Evolutionary conservation across 495 filamentous ascomycete genomes (phyloP).

Genomic region (Polyplosphaeria fusca): DNA sequence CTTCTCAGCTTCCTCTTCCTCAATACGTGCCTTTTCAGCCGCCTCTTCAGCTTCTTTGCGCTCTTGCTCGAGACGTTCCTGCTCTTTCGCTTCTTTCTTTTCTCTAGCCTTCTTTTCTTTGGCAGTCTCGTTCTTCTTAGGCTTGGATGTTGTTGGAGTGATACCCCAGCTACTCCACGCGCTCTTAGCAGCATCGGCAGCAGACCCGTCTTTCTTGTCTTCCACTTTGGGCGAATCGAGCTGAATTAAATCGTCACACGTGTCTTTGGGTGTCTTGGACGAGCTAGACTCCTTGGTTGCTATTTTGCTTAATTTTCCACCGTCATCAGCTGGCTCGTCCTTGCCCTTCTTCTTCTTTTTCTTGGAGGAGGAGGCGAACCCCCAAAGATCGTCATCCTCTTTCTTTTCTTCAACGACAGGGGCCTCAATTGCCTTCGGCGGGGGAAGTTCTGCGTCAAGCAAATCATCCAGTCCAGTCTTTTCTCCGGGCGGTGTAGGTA

Average conservation of each 20-base stretch:
- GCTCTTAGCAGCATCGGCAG: conserved; percentile 13
- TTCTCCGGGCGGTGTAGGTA: conserved; percentile 38
- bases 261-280: conserved; percentile 28
- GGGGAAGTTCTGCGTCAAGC: conserved; percentile 6
- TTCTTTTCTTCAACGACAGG: conserved; percentile 29
- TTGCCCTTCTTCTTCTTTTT: conserved; percentile 36
- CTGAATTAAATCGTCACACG: conserved; percentile 19
- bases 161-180: conserved; percentile 7
- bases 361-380: conserved; percentile 24
- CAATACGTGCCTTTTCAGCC: conserved; percentile 21
- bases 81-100: conserved; percentile 9
- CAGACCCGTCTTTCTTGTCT: neutral
- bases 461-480: conserved; percentile 13
- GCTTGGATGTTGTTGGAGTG: conserved; percentile 2
- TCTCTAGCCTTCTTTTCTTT: conserved; percentile 5
- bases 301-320: conserved; percentile 30
- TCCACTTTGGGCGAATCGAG: conserved; percentile 19
- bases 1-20: conserved; percentile 13
- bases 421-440: conserved; percentile 25
- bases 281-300: conserved; percentile 27
- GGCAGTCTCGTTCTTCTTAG: conserved; percentile 17
- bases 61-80: conserved; percentile 14
- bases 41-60: conserved; percentile 32
- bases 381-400: conserved; percentile 22
- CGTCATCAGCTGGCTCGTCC: conserved; percentile 33